Evolutionary conservation across 2,329 filamentous ascomycete species (phyloP).

Genomic region (Zymoseptoria tritici): DNA sequence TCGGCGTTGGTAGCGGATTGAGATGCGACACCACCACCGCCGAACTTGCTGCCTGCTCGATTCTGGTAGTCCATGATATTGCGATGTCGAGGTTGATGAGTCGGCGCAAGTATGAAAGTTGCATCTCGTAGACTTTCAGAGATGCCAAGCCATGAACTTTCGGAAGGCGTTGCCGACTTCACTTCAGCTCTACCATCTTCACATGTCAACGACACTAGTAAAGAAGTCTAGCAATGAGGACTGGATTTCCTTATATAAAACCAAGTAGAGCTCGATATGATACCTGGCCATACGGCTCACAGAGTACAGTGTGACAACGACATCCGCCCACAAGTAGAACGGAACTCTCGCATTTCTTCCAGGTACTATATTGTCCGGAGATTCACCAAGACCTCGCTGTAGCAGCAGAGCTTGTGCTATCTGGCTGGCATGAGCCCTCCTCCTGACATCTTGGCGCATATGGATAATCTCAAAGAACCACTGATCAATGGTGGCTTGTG

Average conservation of each 20-base stretch:
- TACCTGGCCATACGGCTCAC: too few relatives aligned
- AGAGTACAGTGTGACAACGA: too few relatives aligned
- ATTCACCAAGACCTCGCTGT: too few relatives aligned
- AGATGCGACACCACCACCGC: constrained; percentile 92
- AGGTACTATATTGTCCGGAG: too few relatives aligned
- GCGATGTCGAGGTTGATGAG: not conserved
- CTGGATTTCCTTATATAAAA: not conserved
- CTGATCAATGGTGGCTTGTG: too few relatives aligned
- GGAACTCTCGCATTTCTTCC: too few relatives aligned
- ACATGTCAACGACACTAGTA: not conserved
- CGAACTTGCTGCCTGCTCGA: constrained; percentile 93
- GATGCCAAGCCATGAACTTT: not conserved
- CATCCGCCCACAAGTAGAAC: too few relatives aligned
- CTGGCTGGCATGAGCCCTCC: too few relatives aligned
- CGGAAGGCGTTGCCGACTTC: not conserved
- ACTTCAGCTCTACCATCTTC: not conserved
- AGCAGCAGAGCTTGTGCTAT: too few relatives aligned
- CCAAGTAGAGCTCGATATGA: too few relatives aligned
- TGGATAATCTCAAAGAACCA: too few relatives aligned
- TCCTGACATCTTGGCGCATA: too few relatives aligned
- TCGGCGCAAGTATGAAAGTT: not conserved
- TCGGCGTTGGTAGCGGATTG: constrained; percentile 91
- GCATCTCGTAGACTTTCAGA: not conserved
- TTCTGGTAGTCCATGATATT: constrained; percentile 53
- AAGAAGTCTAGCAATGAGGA: not conserved